These are phyloP conservation scores for Lecanicillium sp. DNA, from an alignment of 2,329 filamentous ascomycete species.

Conservation along the genomic window DNA sequence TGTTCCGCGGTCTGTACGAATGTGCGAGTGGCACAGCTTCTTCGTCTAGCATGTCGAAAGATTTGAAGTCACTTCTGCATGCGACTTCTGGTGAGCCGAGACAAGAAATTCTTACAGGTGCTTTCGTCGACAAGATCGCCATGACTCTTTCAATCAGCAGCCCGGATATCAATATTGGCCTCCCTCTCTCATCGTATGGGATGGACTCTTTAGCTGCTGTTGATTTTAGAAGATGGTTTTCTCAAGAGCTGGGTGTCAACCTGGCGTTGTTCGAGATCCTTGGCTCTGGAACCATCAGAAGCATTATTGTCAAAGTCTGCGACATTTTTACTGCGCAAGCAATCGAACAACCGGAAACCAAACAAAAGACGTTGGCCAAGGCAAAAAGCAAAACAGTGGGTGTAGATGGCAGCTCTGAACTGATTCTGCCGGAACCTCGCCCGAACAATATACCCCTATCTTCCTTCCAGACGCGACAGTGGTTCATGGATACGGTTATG, in stretches of 20 bases:
- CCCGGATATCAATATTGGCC: not conserved
- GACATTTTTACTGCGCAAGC: not conserved
- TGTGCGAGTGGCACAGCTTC: not conserved
- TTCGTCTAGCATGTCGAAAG: not conserved
- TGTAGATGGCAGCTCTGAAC: not conserved
- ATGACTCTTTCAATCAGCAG: not conserved
- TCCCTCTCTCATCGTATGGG: not conserved
- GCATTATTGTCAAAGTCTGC: not conserved
- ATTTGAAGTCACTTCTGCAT: not conserved
- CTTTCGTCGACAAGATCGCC: not conserved
- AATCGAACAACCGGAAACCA: not conserved
- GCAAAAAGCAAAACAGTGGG: not conserved
- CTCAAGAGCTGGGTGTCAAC: not conserved
- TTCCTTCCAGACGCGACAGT: conserved; percentile 4
- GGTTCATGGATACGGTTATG: conserved; percentile 8
- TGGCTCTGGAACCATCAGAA: not conserved
- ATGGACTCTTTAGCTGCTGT: conserved; percentile 6
- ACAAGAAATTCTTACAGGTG: not conserved
- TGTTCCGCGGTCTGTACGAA: not conserved
- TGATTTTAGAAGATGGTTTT: conserved; percentile 7
- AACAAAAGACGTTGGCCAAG: not conserved
- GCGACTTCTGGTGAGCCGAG: not conserved
- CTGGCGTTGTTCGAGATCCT: conserved; percentile 5
- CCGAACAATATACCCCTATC: not conserved
- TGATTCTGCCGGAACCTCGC: not conserved